Conservation (phyloP, 1,139 yeast genomes). For the Suhomyces panamericanus region DNA sequence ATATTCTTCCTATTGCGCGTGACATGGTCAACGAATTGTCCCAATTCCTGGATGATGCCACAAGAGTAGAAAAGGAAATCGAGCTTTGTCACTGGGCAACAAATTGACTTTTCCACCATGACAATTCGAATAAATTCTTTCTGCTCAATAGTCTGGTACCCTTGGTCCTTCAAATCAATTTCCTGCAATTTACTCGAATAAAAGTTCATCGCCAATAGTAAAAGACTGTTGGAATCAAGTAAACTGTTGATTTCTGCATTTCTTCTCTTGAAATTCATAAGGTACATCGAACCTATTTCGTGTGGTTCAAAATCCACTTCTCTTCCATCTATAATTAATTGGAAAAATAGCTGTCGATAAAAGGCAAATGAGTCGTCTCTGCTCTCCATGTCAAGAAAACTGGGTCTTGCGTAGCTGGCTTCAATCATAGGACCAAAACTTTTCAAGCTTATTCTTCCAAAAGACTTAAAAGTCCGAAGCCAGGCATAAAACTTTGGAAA, state of each 20-base stretch:
- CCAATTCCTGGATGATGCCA: no score
- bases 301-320: constrained; percentile 4
- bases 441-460: constrained; percentile 1
- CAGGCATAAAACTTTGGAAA: constrained; percentile 29
- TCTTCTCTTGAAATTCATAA: constrained; percentile 3
- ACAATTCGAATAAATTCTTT: background rate
- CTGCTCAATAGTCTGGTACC: background rate
- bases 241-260: background rate
- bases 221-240: background rate
- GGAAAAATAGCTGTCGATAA: constrained; percentile 10
- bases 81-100: no score
- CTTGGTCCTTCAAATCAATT: background rate
- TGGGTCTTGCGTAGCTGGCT: constrained; percentile 8
- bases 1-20: background rate
- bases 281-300: constrained; percentile 12
- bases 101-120: background rate
- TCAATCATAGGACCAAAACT: constrained; percentile 6
- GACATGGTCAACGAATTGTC: no score
- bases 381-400: background rate
- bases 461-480: constrained; percentile 7
- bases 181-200: background rate
- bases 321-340: constrained; percentile 5
- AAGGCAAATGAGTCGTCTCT: constrained; percentile 7
- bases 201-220: background rate
- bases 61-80: no score